A percentile compares a stretch with the other conserved stretches of the same genome.
Conservation (phyloP, 352 stramenopile genomes). For the Plasmopara halstedii region DNA sequence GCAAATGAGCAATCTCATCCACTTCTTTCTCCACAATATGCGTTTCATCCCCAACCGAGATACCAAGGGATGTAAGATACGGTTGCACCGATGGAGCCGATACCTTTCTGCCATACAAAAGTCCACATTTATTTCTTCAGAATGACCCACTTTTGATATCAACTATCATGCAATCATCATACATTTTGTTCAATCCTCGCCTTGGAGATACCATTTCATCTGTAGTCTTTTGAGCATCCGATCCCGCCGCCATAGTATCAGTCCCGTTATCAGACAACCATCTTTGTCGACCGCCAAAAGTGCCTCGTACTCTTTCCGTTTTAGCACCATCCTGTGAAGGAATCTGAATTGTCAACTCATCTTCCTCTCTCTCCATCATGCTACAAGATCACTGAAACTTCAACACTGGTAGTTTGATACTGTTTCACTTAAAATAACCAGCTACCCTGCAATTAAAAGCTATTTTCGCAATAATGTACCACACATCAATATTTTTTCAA, state of each 20-base stretch:
- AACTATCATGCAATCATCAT: not conserved
- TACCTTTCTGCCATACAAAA: conserved; percentile 33
- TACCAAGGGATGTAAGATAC: conserved; percentile 67
- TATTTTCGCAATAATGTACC: not conserved
- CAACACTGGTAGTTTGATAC: no score
- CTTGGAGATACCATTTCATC: conserved; percentile 41
- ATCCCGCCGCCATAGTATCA: conserved; percentile 12
- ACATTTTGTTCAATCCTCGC: conserved; percentile 40
- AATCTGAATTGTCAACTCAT: conserved; percentile 68
- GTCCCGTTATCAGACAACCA: conserved; percentile 40
- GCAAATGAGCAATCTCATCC: conserved; percentile 60
- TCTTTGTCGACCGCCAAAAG: conserved; percentile 65
- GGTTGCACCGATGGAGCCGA: conserved; percentile 59
- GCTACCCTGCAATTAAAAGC: no score
- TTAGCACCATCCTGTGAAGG: conserved; percentile 57
- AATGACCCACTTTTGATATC: not conserved
- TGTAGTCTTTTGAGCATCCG: conserved; percentile 33
- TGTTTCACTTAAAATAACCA: no score
- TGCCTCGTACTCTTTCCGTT: conserved; percentile 58
- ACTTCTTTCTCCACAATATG: conserved; percentile 78
- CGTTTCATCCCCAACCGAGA: conserved; percentile 60
- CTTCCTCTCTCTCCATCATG: conserved; percentile 50
- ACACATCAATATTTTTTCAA: not conserved
- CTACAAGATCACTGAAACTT: no score
- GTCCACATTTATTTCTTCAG: conserved; percentile 2